Conservation (phyloP, 1,284 basidiomycete species). For the Ceraceosorus guamensis region DNA sequence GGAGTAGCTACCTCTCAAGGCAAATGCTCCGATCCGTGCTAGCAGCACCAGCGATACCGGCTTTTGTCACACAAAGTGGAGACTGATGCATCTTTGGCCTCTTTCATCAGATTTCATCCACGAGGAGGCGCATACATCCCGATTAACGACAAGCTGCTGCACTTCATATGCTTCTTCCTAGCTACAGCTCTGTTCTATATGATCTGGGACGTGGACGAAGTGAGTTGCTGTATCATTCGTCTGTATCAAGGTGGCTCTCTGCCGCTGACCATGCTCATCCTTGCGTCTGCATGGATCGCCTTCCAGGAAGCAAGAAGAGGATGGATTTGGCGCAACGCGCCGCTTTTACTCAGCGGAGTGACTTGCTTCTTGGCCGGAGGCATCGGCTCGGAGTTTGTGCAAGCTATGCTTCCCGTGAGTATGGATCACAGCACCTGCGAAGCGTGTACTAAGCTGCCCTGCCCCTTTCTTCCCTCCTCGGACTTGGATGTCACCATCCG, state of each 20-base stretch:
- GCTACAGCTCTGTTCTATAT: slow-evolving; percentile 75
- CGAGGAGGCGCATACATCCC: slow-evolving; percentile 52
- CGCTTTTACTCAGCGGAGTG: slow-evolving; percentile 62
- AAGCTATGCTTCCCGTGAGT: slow-evolving; percentile 64
- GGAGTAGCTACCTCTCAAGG: not conserved
- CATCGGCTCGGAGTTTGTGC: slow-evolving; percentile 75
- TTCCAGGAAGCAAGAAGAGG: slow-evolving; percentile 51
- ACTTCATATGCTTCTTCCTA: slow-evolving; percentile 70
- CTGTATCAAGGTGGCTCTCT: not conserved
- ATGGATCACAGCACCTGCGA: not conserved
- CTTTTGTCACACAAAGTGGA: too few relatives aligned
- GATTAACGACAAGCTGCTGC: slow-evolving; percentile 73
- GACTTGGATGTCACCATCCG: not conserved
- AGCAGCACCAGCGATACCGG: too few relatives aligned
- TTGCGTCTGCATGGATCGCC: not conserved
- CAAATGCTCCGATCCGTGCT: not conserved
- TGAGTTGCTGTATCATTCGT: slow-evolving; percentile 38
- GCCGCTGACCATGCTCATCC: not conserved
- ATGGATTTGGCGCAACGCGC: slow-evolving; percentile 75
- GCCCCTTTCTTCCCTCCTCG: not conserved
- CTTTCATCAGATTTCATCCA: slow-evolving; percentile 31
- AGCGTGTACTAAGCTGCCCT: not conserved
- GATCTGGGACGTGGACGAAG: slow-evolving; percentile 80
- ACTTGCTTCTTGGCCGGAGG: slow-evolving; percentile 56
- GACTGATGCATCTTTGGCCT: too few relatives aligned